These are phyloP conservation scores for Monosporascus cannonballus DNA, from an alignment of 2,329 filamentous ascomycete genomes.

Conservation along the genomic window DNA sequence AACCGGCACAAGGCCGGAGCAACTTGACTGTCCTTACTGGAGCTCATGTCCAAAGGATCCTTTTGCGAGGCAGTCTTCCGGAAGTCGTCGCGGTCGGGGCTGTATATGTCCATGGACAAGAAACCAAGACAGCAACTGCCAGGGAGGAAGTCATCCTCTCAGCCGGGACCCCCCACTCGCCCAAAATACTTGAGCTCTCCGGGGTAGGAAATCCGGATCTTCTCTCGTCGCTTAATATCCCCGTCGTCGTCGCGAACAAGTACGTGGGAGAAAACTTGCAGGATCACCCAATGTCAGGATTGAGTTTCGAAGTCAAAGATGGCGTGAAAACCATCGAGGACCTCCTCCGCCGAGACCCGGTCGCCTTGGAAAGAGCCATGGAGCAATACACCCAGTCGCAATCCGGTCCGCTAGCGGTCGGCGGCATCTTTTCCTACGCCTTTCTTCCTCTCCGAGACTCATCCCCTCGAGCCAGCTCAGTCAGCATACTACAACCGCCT, in stretches of 20 bases:
- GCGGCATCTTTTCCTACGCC: not conserved
- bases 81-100: not conserved
- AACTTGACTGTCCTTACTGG: not conserved
- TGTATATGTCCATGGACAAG: not conserved
- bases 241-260: not conserved
- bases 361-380: not conserved
- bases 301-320: not conserved
- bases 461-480: not conserved
- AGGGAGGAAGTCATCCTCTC: not conserved
- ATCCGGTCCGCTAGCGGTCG: not conserved
- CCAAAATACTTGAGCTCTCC: not conserved
- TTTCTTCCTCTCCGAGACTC: not conserved
- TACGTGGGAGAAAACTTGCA: not conserved
- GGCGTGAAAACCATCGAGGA: not conserved
- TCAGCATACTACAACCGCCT: not conserved
- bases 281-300: not conserved
- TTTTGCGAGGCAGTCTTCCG: not conserved
- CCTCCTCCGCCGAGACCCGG: not conserved
- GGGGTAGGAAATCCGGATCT: not conserved
- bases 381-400: not conserved
- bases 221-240: not conserved
- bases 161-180: not conserved
- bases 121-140: not conserved
- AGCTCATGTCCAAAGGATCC: not conserved
- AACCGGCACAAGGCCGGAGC: not conserved